Base-by-base conservation (phyloP, 768 basidiomycete species). In the Pulveroboletus sp. region DNA sequence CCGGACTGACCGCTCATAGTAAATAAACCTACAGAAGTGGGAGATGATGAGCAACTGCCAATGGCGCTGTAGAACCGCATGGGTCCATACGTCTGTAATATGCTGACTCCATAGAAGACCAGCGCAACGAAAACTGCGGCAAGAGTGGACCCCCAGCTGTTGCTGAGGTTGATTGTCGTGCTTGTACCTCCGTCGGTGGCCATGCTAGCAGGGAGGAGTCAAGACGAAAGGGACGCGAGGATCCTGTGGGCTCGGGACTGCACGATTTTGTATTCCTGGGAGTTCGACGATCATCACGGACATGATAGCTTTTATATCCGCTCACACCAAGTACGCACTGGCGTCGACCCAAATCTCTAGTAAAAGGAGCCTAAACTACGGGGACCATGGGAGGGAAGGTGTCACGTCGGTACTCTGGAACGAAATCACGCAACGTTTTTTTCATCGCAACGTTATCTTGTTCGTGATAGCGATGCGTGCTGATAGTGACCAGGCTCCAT, bases 141-240 rank as follows among this genome's bases (percentile, higher is more conserved):
- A 27, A 65, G 61, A 6, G 53, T 61, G 26, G 58, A 55, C n/a
- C 65, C 62, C 62, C 58, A 64, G 24, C 53, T 54, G 14, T 46
- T 1, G 30, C 54, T 48, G n/a, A 54, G 48, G 45, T 57, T 9
- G 33, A 50, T 24, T 35, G 30, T 2, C 39, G 51, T 15, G 18
- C 31, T 33, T 46, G 53, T 8, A 10, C 37, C 35, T 41, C 9
- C 52, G 47, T 39, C 15, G 39, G 44, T 49, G 40, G 48, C 24
- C 61, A 62, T 63, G 24, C 24, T 47, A 5, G 43, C 7, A n/a
- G 45, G 37, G 21, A 27, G 17, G n/a, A 35, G 47, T 33, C 43
- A 36, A 41, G 41, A 36, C 21, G 21, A 13, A 38, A 33, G 31
- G 31, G 28, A 33, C 43, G 31, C 30, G 44, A 13, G 13, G 15